Base-by-base conservation (phyloP, 2,329 filamentous ascomycete species). In the Fusarium nygamai region DNA sequence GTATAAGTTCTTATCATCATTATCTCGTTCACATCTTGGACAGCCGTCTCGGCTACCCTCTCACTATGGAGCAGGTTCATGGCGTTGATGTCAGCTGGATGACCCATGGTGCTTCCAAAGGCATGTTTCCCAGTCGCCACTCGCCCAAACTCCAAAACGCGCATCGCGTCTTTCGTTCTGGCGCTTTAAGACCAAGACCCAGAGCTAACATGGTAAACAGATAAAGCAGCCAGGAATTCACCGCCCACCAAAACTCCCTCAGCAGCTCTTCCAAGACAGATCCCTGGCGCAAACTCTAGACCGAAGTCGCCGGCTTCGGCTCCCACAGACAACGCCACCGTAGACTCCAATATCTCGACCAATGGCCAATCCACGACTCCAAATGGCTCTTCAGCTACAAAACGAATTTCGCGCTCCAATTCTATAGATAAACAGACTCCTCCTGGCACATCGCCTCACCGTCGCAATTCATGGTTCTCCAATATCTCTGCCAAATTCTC, bases 401-500 rank as follows among this genome's bases (percentile, higher is more conserved):
- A 73, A 51, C 76, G 82, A 31, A 69, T 75, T 6, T 80, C 81
- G 38, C 78, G 83, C 54, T 83, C 82, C 17, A 75, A 78, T 33
- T 84, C 82, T n/a, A 74, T 81, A 69, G 83, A 84, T 16, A 83
- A 80, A 65, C 77, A 78, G 44, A 67, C 72, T 29, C 69, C 76
- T 61, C 73, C 76, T 63, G 76, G 80, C 64, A 79, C 83, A 43
- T 82, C 85, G 5, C 82, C 85, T 13, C 84, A 86, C 51, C 87
- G 90, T 61, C 89, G 94, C 73, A 92, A 91, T 71, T 98, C 95
- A 20, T 99, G 96, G 96, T 95, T 98, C 79, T 94, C 94, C 64
- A 98, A 91, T 80, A 91, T 98, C 75, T 97, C 94, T 73, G 96
- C 94, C 75, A 98, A 97, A 81, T 98, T 98, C 84, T 95, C 85